Conservation (phyloP, 345 rosid species). For the Brassica rapa region DNA sequence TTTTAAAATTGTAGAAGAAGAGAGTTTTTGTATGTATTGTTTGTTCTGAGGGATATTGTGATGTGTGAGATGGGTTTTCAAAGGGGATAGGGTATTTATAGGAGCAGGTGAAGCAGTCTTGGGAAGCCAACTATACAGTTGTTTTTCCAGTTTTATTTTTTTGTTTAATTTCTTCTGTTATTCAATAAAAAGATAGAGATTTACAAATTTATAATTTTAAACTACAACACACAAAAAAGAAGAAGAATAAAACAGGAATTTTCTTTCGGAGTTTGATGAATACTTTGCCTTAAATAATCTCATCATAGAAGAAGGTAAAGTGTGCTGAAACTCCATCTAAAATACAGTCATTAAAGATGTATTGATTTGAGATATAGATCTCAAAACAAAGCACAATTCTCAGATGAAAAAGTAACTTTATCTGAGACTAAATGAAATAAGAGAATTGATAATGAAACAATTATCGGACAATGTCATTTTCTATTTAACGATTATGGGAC, state of each 20-base stretch:
- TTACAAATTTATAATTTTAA: slow-evolving; percentile 6
- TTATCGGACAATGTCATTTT: background rate
- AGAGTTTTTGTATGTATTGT: slow-evolving; percentile 5
- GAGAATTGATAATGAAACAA: background rate
- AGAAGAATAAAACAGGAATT: background rate
- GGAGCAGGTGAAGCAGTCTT: slow-evolving; percentile 18
- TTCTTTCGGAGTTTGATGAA: slow-evolving; percentile 11
- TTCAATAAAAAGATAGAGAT: background rate
- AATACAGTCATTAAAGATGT: background rate
- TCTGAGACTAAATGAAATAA: background rate
- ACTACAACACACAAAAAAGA: background rate
- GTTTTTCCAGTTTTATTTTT: background rate
- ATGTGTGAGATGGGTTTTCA: slow-evolving; percentile 31
- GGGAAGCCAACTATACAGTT: slow-evolving; percentile 39
- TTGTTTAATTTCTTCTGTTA: background rate
- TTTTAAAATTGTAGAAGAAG: background rate
- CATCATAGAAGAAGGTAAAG: background rate
- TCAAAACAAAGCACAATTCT: background rate
- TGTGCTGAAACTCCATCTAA: background rate
- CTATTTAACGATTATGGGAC: background rate
- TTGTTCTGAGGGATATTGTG: slow-evolving; percentile 26
- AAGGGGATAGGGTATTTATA: slow-evolving; percentile 35
- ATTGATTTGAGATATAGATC: background rate
- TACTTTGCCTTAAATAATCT: background rate
- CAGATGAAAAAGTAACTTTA: background rate